phyloP scores from a whole-genome alignment of 1,139 yeast species.

The Hemisphaericaspora subhashii region DNA sequence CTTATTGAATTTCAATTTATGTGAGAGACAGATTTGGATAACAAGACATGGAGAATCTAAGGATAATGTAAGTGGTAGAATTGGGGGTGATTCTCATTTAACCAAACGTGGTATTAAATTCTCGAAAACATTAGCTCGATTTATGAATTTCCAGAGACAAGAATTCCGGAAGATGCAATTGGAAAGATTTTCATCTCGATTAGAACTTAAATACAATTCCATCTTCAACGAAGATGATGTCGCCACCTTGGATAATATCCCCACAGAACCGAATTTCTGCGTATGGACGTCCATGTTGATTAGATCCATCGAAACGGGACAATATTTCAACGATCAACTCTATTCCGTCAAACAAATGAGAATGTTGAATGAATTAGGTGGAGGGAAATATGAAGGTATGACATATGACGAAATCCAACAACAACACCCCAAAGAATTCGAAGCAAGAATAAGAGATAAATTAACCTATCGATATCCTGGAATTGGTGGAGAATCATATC shows the following conservation, averaged over 20 bases:
- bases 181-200: conserved; percentile 47
- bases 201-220: conserved; percentile 41
- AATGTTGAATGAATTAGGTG: conserved; percentile 90
- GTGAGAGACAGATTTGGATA: conserved; percentile 93
- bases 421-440: conserved; percentile 74
- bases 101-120: conserved; percentile 80
- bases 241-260: conserved; percentile 34
- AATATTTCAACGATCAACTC: conserved; percentile 66
- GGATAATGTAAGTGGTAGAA: conserved; percentile 79
- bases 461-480: conserved; percentile 90
- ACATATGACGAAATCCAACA: conserved; percentile 80
- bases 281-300: conserved; percentile 91
- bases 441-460: conserved; percentile 71
- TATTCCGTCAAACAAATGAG: conserved; percentile 87
- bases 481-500: conserved; percentile 93
- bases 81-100: conserved; percentile 86
- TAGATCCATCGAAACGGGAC: conserved; percentile 77
- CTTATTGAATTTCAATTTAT: conserved; percentile 82
- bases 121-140: conserved; percentile 67
- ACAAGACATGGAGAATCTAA: conserved; percentile 92
- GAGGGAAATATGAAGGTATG: conserved; percentile 91
- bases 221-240: conserved; percentile 27
- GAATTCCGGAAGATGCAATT: conserved; percentile 69
- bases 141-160: conserved; percentile 70
- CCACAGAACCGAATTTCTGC: conserved; percentile 70